Evolutionary conservation across 202 grass and related monocot genomes (phyloP), one percentile per base, ranked within the genome.

Genomic region (Musa balbisiana): DNA sequence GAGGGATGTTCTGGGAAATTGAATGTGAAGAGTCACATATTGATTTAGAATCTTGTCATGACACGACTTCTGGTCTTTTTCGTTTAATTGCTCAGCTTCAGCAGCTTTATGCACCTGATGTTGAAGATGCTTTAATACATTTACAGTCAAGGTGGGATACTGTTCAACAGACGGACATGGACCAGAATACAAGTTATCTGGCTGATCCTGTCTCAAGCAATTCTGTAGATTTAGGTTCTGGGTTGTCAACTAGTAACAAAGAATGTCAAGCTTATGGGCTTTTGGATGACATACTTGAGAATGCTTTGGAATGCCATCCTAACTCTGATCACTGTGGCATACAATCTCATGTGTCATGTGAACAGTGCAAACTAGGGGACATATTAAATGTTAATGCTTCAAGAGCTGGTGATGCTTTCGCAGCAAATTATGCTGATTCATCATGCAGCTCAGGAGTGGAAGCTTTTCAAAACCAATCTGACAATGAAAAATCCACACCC

Each of bases 141-240:
- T 85, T 99, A 55, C 95, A 99, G 74, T 99, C 91, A 73, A 99
- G 95, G 79, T 99, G 95, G 95, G 92, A 94, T 88, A 99, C 69
- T 81, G 78, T 88, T 77, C 83, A 94, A 83, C 77, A 80, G 64
- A 83, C 82, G 69, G 84, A 88, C 53, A 84, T 78, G 67, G 83
- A 88, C 73, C 77, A 84, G 60, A 73, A 82, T 52, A 49, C 62
- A 51, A 52, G 62, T 87, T 82, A 87, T 76, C 69, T 72, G 69
- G 85, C 78, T 67, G 76, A 87, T 71, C 84, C 78, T 26, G 88
- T 81, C 53, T 85, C 87, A 27, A 83, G 67, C 78, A 84, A 60
- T 77, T 50, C 49, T 52, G 76, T 56, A 80, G 78, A 22, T 82
- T 85, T 23, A 86, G 14, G 2, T 10, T 66, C 59, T 73, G 71